phyloP scores from a whole-genome alignment of 202 grass and related monocot species.

The Saccharum hybrid region DNA sequence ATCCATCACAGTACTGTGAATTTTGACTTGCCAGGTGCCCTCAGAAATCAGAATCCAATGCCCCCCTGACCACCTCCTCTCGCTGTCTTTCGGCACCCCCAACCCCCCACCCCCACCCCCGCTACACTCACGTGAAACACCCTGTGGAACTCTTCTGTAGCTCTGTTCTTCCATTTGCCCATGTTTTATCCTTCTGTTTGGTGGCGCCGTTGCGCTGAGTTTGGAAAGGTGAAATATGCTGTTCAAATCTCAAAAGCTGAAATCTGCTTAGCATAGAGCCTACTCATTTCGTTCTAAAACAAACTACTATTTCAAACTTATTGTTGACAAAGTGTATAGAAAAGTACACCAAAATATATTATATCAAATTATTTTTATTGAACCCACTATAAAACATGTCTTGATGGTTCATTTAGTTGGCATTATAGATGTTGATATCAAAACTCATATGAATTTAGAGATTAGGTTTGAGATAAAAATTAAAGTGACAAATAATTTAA shows the following conservation, averaged over 20 bases:
- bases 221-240: conserved; percentile 13
- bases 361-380: background rate
- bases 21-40: conserved; percentile 58
- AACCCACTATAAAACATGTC: background rate
- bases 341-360: background rate
- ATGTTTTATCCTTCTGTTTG: background rate
- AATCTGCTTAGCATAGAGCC: background rate
- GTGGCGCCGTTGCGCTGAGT: background rate
- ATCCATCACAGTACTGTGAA: conserved; percentile 39
- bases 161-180: background rate
- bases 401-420: background rate
- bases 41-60: conserved; percentile 43
- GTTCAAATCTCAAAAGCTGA: background rate
- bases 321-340: background rate
- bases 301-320: background rate
- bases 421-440: background rate
- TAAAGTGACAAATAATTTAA: background rate
- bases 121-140: conserved; percentile 48
- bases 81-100: background rate
- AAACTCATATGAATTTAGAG: background rate
- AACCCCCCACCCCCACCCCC: too few relatives aligned
- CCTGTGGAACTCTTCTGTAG: background rate
- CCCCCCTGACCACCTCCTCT: background rate
- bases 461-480: background rate
- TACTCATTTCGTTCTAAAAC: background rate